phyloP scores from a whole-genome alignment of 2,329 filamentous ascomycete genomes.

The Sporothrix dimorphospora region DNA sequence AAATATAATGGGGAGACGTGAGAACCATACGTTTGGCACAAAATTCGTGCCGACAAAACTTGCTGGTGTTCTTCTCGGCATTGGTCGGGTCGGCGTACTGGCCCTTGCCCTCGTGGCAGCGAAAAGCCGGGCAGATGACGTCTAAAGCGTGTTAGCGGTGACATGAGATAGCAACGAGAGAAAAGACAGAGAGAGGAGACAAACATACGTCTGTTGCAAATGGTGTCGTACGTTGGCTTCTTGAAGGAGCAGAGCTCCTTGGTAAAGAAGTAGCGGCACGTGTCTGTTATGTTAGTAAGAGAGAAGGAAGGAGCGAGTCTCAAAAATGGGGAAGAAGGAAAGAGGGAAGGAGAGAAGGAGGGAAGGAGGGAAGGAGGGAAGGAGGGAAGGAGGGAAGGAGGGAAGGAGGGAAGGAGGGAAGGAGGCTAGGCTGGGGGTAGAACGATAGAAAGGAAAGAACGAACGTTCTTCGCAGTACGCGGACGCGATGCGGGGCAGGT shows the following conservation, averaged over 20 bases:
- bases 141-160: slow-evolving; percentile 5
- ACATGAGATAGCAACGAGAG: no score
- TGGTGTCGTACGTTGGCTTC: slow-evolving; percentile 7
- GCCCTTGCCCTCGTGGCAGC: slow-evolving; percentile 22
- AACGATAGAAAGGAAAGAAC: background rate
- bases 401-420: background rate
- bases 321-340: no score
- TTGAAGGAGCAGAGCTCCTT: slow-evolving; percentile 21
- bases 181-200: background rate
- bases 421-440: background rate
- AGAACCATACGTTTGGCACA: slow-evolving; percentile 22
- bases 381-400: background rate
- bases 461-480: slow-evolving; percentile 22
- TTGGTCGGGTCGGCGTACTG: slow-evolving; percentile 1
- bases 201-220: slow-evolving; percentile 29
- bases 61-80: background rate
- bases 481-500: background rate
- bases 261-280: slow-evolving; percentile 31
- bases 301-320: background rate
- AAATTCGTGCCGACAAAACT: slow-evolving; percentile 30
- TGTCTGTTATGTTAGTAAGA: slow-evolving; percentile 26
- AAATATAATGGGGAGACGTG: no score
- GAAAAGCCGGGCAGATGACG: background rate
- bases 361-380: background rate
- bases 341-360: background rate